Base-by-base conservation (phyloP, 768 basidiomycete species). In the Hypholoma fasciculare region DNA sequence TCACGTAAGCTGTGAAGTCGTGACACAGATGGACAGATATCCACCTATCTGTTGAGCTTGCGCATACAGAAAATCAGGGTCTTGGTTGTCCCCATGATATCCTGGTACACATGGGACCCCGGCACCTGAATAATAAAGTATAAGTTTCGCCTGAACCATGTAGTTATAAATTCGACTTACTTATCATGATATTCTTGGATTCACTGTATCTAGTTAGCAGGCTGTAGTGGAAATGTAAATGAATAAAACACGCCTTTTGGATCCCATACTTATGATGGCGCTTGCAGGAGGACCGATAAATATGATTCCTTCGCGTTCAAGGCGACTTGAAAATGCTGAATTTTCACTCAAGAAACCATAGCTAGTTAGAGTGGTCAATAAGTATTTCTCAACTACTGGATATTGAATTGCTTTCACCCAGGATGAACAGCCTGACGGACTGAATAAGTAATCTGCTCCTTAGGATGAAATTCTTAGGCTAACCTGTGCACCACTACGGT, bases 291-390 rank as follows among this genome's bases (percentile, higher is more conserved):
- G 95, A 0, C 95, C 95, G 60, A 98, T 94, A 68, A 96, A 97
- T 2, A 89, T 83, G 61, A 98, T 84, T 0, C 92, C 91, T 65
- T 88, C 89, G 46, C 84, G 73, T n/a, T 86, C 82, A 11, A 97
- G 81, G 43, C 73, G 76, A 65, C 88, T 78, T 0, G 95, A 85
- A 66, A 98, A 98, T 19, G 72, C 73, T 5, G 94, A 88, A 59
- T 96, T 97, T 74, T 97, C 95, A 65, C 94, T 96, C 60, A 97
- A 72, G 72, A 98, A 97, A 3, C 93, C 93, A 67, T 93, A 94
- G 20, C 90, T 90, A 52, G 17, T 38, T 17, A 11, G 26, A 40
- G 39, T 34, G 1, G 7, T 43, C 60, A 23, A 64, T 65, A 30
- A 46, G 23, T 7, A 20, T 14, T 57, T 19, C 46, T 14, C 48